phyloP scores from a whole-genome alignment of 176 grass and related monocot species.

The Canna indica region DNA sequence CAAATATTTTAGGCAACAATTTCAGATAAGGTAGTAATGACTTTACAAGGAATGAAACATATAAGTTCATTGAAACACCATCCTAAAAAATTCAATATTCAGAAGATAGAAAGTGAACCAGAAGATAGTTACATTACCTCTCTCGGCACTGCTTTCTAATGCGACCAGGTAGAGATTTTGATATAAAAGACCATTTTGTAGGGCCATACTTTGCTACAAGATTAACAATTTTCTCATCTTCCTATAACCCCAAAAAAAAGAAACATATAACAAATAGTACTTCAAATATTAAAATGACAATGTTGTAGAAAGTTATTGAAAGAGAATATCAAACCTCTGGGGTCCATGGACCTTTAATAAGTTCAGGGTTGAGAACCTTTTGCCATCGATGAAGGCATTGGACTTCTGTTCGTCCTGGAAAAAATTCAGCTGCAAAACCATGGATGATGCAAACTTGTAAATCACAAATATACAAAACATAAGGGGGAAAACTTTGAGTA shows the following conservation, averaged over 20 bases:
- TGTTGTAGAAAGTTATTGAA: not conserved
- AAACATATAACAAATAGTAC: not conserved
- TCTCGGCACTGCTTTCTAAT: constrained; percentile 26
- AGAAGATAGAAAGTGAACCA: not conserved
- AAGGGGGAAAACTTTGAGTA: not conserved
- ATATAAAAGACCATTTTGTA: constrained; percentile 23
- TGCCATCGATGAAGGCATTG: constrained; percentile 99
- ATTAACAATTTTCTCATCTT: constrained; percentile 18
- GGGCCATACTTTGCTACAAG: constrained; percentile 20
- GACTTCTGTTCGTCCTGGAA: constrained; percentile 84
- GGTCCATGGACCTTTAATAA: constrained; percentile 99
- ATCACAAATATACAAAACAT: too few species aligned
- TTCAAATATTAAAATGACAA: not conserved
- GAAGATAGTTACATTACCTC: constrained; percentile 5
- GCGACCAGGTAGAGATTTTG: constrained; percentile 19
- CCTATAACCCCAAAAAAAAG: not conserved
- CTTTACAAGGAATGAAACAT: too few species aligned
- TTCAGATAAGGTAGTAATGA: too few species aligned
- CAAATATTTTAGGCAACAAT: too few species aligned
- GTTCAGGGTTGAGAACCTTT: constrained; percentile 97
- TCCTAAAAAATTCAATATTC: too few species aligned
- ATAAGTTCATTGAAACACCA: too few species aligned
- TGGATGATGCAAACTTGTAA: not conserved
- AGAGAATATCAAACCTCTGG: constrained; percentile 53
- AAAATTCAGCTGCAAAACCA: constrained; percentile 58